Conservation (phyloP, 768 basidiomycete genomes). For the Rhodotorula sphaerocarpa region DNA sequence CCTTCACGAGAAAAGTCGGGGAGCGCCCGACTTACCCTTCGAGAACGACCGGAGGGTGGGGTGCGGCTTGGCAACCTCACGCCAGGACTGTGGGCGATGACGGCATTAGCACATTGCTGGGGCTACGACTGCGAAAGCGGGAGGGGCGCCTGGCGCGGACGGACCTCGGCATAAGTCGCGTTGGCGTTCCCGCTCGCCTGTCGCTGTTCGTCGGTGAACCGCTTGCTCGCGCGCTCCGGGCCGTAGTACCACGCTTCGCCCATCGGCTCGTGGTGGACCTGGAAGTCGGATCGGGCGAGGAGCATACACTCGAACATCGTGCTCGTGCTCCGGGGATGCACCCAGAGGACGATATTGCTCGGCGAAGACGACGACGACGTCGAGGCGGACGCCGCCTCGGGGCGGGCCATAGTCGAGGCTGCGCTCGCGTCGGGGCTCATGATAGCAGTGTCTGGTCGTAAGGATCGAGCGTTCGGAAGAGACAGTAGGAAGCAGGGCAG, state of each 20-base stretch:
- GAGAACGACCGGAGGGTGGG: constrained; percentile 29
- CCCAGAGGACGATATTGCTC: constrained; percentile 32
- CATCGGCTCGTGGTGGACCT: constrained; percentile 38
- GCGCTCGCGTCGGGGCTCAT: background rate
- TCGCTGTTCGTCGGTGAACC: constrained; percentile 30
- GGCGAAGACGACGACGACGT: no score
- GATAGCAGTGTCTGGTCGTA: background rate
- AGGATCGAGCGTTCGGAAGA: background rate
- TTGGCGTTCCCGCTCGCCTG: constrained; percentile 18
- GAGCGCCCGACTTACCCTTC: constrained; percentile 27
- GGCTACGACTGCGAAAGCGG: no score
- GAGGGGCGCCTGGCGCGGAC: no score
- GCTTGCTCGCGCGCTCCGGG: constrained; percentile 31
- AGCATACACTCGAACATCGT: constrained; percentile 40
- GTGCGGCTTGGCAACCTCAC: constrained; percentile 22
- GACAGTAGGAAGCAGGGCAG: background rate
- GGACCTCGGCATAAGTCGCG: constrained; percentile 32
- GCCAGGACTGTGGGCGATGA: constrained; percentile 22
- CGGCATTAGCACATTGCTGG: background rate
- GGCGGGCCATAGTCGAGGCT: background rate
- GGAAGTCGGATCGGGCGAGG: constrained; percentile 21
- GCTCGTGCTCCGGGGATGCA: constrained; percentile 23
- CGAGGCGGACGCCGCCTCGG: no score
- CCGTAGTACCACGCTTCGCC: constrained; percentile 37
- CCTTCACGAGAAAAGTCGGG: background rate